phyloP scores from a whole-genome alignment of 208 protist genomes.

The Leishmania martiniquensis region DNA sequence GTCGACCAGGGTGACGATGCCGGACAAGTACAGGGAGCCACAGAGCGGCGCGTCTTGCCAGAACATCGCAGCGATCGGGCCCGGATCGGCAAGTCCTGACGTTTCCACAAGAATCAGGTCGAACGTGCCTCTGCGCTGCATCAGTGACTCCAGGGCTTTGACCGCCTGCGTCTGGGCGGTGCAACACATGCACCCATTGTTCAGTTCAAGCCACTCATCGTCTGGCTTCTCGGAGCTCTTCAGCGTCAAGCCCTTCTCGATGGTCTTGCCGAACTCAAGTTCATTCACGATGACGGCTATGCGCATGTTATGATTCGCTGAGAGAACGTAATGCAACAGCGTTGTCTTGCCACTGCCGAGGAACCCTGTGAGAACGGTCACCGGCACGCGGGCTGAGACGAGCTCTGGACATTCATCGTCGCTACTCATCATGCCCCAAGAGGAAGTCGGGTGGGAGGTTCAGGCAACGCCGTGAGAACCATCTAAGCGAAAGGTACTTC shows the following conservation, averaged over 20 bases:
- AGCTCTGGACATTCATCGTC: constrained; percentile 88
- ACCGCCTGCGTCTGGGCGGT: constrained; percentile 91
- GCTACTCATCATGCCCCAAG: constrained; percentile 35
- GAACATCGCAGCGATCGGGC: constrained; percentile 93
- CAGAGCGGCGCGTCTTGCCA: constrained; percentile 94
- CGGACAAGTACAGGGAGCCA: constrained; percentile 81
- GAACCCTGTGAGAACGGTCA: constrained; percentile 95
- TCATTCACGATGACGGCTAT: constrained; percentile 97
- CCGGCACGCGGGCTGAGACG: constrained; percentile 77
- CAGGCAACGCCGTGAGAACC: background rate
- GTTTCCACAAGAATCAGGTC: constrained; percentile 93
- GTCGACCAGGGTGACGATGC: constrained; percentile 91
- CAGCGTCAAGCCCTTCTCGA: constrained; percentile 92
- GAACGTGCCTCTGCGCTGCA: constrained; percentile 85
- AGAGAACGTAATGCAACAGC: constrained; percentile 93
- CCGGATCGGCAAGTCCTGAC: constrained; percentile 93
- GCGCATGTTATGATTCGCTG: constrained; percentile 75
- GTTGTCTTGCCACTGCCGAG: constrained; percentile 95
- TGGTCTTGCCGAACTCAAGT: constrained; percentile 91
- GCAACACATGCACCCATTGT: constrained; percentile 97
- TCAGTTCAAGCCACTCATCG: constrained; percentile 96
- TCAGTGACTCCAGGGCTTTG: constrained; percentile 82
- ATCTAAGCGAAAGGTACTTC: background rate
- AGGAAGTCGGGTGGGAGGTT: background rate
- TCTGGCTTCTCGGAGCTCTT: constrained; percentile 92